Conservation (phyloP, 2,329 filamentous ascomycete species). For the Pseudogymnoascus sp. region DNA sequence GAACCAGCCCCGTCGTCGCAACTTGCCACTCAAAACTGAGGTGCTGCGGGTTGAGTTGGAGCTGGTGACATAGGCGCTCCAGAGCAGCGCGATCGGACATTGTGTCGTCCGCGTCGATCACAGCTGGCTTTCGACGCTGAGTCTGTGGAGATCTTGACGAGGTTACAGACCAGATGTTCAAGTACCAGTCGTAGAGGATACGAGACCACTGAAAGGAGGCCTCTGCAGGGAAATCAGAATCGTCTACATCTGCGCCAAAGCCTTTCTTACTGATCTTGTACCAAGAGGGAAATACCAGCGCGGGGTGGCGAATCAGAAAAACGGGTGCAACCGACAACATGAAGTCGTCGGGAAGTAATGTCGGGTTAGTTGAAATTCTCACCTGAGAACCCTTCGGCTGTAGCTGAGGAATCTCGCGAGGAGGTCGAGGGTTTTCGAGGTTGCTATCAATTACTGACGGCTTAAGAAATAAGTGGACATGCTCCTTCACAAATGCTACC, state of each 20-base stretch:
- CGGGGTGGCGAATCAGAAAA: constrained; percentile 1
- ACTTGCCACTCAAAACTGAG: neutral
- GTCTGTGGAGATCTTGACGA: neutral
- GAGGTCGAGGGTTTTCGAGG: neutral
- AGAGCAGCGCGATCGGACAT: neutral
- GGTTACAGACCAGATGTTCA: neutral
- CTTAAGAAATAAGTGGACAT: neutral
- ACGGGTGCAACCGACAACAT: neutral
- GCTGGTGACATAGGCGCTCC: neutral
- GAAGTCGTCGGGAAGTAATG: neutral
- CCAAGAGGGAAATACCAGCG: neutral
- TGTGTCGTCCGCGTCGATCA: neutral
- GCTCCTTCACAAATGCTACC: neutral
- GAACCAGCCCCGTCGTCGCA: neutral
- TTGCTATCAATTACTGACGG: neutral
- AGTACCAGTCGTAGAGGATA: neutral
- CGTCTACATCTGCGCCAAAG: neutral
- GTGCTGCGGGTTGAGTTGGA: neutral
- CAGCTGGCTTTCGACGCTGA: neutral
- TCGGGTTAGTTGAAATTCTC: neutral
- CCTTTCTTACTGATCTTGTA: neutral
- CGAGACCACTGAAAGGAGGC: neutral
- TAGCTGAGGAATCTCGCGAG: neutral
- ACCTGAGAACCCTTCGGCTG: neutral
- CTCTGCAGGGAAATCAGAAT: neutral